Conservation (phyloP, 805 yeast species). For the Candida sphagnicola region DNA sequence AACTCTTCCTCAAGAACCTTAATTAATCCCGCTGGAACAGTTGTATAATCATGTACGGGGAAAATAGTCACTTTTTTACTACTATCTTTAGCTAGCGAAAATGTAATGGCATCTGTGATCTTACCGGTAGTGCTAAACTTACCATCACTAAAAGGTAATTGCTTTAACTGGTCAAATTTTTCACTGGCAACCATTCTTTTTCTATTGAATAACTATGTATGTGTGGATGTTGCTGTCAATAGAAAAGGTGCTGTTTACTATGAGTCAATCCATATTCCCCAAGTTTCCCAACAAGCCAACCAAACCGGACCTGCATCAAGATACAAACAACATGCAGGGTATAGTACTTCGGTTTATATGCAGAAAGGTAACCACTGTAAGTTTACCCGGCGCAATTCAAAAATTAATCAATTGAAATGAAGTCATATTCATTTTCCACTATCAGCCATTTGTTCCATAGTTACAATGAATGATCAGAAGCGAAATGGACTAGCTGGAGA, state of each 20-base stretch:
- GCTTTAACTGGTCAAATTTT: constrained; percentile 10
- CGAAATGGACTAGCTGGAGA: neutral
- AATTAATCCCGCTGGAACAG: constrained; percentile 50
- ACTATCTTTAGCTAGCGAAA: constrained; percentile 41
- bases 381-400: neutral
- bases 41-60: constrained; percentile 48
- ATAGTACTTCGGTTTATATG: no score
- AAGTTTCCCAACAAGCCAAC: no score
- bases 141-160: constrained; percentile 34
- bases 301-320: no score
- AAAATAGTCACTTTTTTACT: constrained; percentile 50
- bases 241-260: no score
- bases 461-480: constrained; percentile 1
- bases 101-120: constrained; percentile 34
- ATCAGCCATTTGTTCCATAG: neutral
- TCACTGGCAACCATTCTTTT: neutral
- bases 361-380: no score
- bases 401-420: no score
- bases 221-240: no score
- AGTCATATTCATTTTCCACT: neutral
- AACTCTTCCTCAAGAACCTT: constrained; percentile 46
- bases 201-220: no score
- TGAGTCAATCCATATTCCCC: no score
- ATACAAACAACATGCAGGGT: no score
- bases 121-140: constrained; percentile 16